Conservation (phyloP, 805 yeast species). For the Kazachstania viticola region DNA sequence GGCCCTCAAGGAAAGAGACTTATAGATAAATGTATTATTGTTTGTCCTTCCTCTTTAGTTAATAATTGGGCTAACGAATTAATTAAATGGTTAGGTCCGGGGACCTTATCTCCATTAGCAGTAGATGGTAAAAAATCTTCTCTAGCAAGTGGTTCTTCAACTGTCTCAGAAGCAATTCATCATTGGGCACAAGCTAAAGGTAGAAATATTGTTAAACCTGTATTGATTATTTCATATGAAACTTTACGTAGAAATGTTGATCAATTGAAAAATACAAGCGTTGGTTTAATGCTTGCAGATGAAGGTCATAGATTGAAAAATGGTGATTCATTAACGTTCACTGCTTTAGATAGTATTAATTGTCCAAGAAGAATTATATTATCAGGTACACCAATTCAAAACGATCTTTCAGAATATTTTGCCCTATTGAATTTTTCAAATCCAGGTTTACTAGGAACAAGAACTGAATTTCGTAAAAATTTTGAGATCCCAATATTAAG, state of each 20-base stretch:
- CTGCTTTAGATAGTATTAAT: constrained; percentile 70
- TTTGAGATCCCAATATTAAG: constrained; percentile 69
- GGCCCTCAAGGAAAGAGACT: constrained; percentile 74
- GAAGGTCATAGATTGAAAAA: constrained; percentile 79
- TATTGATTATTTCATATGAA: constrained; percentile 86
- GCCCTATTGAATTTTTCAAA: constrained; percentile 85
- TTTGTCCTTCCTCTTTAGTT: constrained; percentile 90
- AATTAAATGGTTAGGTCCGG: constrained; percentile 89
- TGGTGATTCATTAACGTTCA: constrained; percentile 86
- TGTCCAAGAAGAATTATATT: constrained; percentile 84
- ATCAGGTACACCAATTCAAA: constrained; percentile 95
- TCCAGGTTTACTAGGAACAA: constrained; percentile 83
- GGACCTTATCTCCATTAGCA: constrained; percentile 78
- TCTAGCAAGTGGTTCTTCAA: constrained; percentile 41
- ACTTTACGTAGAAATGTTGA: constrained; percentile 80
- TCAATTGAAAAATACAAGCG: constrained; percentile 59
- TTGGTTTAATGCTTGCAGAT: constrained; percentile 79
- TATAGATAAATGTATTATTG: constrained; percentile 82
- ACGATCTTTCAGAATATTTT: constrained; percentile 88
- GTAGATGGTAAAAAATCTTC: constrained; percentile 70
- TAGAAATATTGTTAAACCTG: constrained; percentile 83
- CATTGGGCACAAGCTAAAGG: constrained; percentile 88
- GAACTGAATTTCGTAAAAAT: constrained; percentile 72
- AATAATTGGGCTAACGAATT: constrained; percentile 96
- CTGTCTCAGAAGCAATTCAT: constrained; percentile 53